phyloP scores from a whole-genome alignment of 306 rosid species.

The Rosa multiflora region DNA sequence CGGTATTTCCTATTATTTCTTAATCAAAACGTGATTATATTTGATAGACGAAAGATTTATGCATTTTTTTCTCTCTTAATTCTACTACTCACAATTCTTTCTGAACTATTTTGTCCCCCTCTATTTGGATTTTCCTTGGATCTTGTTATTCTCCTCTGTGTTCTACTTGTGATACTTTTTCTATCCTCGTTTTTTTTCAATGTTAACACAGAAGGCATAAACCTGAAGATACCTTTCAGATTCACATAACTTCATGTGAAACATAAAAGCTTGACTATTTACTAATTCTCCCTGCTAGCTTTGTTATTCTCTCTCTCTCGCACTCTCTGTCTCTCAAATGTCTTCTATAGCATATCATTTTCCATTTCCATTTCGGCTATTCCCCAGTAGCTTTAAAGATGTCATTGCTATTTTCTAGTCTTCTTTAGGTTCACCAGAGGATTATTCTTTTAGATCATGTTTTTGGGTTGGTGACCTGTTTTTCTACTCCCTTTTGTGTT shows the following conservation, averaged over 20 bases:
- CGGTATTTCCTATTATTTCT: neutral
- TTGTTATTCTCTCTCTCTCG: neutral
- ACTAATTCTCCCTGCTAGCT: neutral
- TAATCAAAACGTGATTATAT: conserved; percentile 5
- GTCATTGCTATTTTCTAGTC: too few relatives aligned
- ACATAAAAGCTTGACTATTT: neutral
- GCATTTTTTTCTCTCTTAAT: neutral
- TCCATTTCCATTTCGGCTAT: neutral
- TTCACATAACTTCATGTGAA: neutral
- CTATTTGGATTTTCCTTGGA: neutral
- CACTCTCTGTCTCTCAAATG: neutral
- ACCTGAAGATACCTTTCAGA: neutral
- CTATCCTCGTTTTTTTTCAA: conserved; percentile 15
- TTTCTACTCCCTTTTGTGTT: neutral
- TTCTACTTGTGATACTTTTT: conserved; percentile 13
- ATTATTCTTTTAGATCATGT: neutral
- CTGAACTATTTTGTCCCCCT: conserved; percentile 7
- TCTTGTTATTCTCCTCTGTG: conserved; percentile 21
- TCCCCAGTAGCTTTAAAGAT: too few relatives aligned
- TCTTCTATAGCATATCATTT: neutral
- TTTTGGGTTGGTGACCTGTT: neutral
- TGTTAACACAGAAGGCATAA: conserved; percentile 17
- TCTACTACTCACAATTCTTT: conserved; percentile 2
- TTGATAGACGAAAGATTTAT: conserved; percentile 12
- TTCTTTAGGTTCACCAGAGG: too few relatives aligned